phyloP scores from a whole-genome alignment of 345 rosid species.

The Eucalyptus microcorys region DNA sequence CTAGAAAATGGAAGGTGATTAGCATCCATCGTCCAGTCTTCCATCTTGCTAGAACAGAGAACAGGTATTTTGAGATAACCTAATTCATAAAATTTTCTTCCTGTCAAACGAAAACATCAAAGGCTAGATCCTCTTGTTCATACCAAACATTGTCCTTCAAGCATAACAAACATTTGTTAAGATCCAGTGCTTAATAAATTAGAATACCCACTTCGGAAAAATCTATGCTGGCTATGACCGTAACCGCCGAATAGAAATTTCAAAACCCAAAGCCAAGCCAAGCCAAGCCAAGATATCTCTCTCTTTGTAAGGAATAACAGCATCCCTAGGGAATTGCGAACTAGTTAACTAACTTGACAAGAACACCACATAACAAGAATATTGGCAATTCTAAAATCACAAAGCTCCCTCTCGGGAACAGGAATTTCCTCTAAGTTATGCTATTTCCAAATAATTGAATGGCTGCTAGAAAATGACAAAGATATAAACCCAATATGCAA shows the following conservation, averaged over 20 bases:
- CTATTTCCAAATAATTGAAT: background rate
- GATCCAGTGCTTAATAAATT: background rate
- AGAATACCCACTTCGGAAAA: background rate
- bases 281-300: background rate
- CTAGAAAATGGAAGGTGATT: background rate
- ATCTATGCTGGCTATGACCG: background rate
- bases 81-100: background rate
- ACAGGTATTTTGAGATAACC: background rate
- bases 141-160: background rate
- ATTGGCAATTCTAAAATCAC: background rate
- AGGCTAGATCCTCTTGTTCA: background rate
- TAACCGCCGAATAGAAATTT: background rate
- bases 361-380: background rate
- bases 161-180: background rate
- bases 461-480: background rate
- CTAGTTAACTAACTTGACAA: no score
- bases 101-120: background rate
- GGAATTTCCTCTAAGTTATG: background rate
- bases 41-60: background rate
- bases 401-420: background rate
- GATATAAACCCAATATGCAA: background rate
- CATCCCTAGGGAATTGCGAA: no score
- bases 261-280: background rate
- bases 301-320: no score
- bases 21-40: background rate